Base-by-base conservation (phyloP, 495 filamentous ascomycete species). In the Xylona heveae region DNA sequence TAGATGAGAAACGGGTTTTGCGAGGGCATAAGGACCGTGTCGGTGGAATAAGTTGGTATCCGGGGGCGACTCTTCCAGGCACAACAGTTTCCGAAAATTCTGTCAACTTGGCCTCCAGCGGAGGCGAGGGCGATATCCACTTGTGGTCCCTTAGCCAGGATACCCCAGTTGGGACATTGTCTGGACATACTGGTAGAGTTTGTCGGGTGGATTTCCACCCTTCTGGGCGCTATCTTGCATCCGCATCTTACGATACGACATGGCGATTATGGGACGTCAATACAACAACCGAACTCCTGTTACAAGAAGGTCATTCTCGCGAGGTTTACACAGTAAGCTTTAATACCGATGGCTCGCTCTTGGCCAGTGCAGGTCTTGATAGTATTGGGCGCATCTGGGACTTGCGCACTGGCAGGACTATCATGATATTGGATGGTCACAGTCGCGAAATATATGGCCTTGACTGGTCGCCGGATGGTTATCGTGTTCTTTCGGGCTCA, bases 321-420 rank as follows among this genome's bases (percentile, higher is more conserved):
- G 90, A 90, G 31, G 85, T 93, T 8, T 94, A 85, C 41, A 62
- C 83, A 2, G 66, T 94, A 15, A 62, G 69, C 32, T 93, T 93
- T 55, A 90, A 88, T 50, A 66, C 66, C 1, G 90, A 95, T 44
- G 88, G 88, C 3, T 88, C 79, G 4, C 62, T 99, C 2, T 57
- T 95, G 9, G 88, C 83, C 1, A 85, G 74, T 49, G 90, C 74
- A 17, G 88, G 88, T 1, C 56, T 92, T 25, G 88, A 99, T 51
- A 92, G 82, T 37, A 84, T 91, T 28, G 88, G 88, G 1, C 67
- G 90, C 3, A 76, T 99, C 35, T 99, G 90, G 90, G 88, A 99
- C 53, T 44, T 95, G n/a, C 66, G 88, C 14, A 88, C 83, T 0
- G 88, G 88, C 9, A 66, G 88, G 22, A 92, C 83, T 0, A 78